These are phyloP conservation scores for Malassezia dermatis DNA, from an alignment of 1,284 basidiomycete genomes.

Conservation along the genomic window DNA sequence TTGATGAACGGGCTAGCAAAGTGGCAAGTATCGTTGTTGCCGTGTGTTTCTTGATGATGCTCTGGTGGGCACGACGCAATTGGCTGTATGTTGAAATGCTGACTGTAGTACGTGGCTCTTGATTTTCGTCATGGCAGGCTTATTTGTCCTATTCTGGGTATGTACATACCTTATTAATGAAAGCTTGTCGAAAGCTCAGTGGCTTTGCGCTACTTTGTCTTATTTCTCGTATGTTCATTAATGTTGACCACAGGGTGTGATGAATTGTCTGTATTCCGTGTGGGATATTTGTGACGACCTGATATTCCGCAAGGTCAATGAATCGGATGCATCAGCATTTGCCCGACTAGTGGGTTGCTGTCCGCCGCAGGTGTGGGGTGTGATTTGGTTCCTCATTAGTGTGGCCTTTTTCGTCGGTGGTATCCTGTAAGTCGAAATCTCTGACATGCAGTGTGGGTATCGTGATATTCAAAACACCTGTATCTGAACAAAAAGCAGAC, in stretches of 20 bases:
- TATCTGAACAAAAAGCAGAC: slow-evolving; percentile 26
- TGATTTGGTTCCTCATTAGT: slow-evolving; percentile 77
- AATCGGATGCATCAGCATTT: slow-evolving; percentile 80
- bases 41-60: slow-evolving; percentile 76
- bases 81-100: slow-evolving; percentile 53
- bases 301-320: slow-evolving; percentile 60
- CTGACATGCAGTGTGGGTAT: slow-evolving; percentile 44
- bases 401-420: slow-evolving; percentile 71
- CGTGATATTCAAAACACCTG: slow-evolving; percentile 36
- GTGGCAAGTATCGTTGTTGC: slow-evolving; percentile 72
- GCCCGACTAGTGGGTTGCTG: slow-evolving; percentile 67
- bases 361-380: slow-evolving; percentile 51
- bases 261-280: slow-evolving; percentile 42
- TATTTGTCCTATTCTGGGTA: slow-evolving; percentile 35
- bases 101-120: slow-evolving; percentile 29
- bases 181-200: slow-evolving; percentile 24
- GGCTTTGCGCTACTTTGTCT: slow-evolving; percentile 56
- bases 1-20: slow-evolving; percentile 86
- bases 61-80: slow-evolving; percentile 73
- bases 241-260: slow-evolving; percentile 23
- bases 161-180: background rate
- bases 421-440: slow-evolving; percentile 56
- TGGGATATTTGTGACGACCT: slow-evolving; percentile 62
- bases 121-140: slow-evolving; percentile 30
- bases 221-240: slow-evolving; percentile 71